Evolutionary conservation across 352 stramenopile species (phyloP), one percentile per base, ranked within the genome.

Genomic region (Achlya hypogyna): DNA sequence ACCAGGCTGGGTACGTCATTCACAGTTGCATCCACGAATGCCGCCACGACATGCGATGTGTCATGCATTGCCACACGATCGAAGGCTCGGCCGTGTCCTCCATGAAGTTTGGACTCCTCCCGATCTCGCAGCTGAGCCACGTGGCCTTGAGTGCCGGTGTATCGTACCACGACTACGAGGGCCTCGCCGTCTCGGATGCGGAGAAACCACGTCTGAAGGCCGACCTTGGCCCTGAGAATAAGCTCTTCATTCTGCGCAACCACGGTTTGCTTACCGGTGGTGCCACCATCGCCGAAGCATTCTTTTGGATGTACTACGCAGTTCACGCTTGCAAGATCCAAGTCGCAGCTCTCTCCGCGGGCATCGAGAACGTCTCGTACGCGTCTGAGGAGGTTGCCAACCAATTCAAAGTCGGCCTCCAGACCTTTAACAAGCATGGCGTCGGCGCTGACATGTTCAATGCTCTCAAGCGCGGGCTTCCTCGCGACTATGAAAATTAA

Each of bases 161-260:
- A 16, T 49, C 34, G 18, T 68, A 68, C 52, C 62, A 68, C 35
- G 62, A 68, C 35, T 68, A 68, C 52, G 62, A 68, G 59, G 62
- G 62, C 9, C 35, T 68, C 20, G 62, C 62, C 1, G 62, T 68
- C 27, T 62, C 49, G 25, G 62, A 68, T 6, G 52, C 4, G 32
- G 62, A 68, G 29, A 59, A 62, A 27, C 49, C 52, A 9, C 49
- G 49, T 12, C 23, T 68, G 5, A 62, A 62, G 52, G 52, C 49
- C 35, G 62, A 68, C 22, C 59, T 68, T 40, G 62, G 49, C 27
- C 49, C 49, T 4, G 52, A 68, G 6, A 62, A 59, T 28, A 53
- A 49, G 54, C 18, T 68, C n/a, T 62, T 59, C 34, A 68, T 68
- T 40, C 34, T 68, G n/a, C 49, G 62, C 49, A 68, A 68, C 52